These are phyloP conservation scores for Candida pini DNA, from an alignment of 805 yeast genomes.

Conservation along the genomic window DNA sequence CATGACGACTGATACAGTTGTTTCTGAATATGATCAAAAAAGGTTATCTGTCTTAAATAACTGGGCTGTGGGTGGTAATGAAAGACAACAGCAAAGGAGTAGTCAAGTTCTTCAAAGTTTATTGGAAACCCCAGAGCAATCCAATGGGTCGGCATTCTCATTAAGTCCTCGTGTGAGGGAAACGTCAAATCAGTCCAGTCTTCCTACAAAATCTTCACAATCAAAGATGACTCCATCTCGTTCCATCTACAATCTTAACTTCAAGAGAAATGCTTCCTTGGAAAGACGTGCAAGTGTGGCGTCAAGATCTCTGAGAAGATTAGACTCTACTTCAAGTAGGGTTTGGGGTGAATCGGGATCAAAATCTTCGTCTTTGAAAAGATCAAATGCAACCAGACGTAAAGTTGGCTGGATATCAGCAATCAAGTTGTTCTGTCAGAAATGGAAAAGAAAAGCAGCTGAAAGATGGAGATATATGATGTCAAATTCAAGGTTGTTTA, in stretches of 20 bases:
- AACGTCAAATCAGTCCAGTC: too few relatives aligned
- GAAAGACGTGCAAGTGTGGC: conserved; percentile 10
- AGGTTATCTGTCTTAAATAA: conserved; percentile 7
- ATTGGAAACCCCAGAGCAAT: too few relatives aligned
- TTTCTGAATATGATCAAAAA: conserved; percentile 2
- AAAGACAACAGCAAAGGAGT: conserved; percentile 5
- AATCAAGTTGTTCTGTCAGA: conserved; percentile 9
- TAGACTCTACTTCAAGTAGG: not conserved
- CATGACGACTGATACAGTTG: not conserved
- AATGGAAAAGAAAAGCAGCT: conserved; percentile 7
- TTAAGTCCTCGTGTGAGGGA: too few relatives aligned
- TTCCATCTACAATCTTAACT: not conserved
- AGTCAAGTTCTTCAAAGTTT: conserved; percentile 7
- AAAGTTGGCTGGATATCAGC: conserved; percentile 25
- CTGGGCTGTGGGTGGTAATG: conserved; percentile 8
- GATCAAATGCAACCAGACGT: conserved; percentile 29
- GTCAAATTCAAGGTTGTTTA: conserved; percentile 1
- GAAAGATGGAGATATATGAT: conserved; percentile 18
- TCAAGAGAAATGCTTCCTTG: conserved; percentile 9
- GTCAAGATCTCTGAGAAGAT: conserved; percentile 6
- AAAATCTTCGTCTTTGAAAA: conserved; percentile 18
- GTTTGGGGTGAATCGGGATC: too few relatives aligned
- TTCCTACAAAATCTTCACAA: not conserved
- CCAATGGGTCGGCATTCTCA: too few relatives aligned
- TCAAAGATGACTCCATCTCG: not conserved